Percentiles rank a stretch among this genome's conserved stretches.
Conservation (phyloP, 805 yeast genomes). For the Candida glaebosa region DNA sequence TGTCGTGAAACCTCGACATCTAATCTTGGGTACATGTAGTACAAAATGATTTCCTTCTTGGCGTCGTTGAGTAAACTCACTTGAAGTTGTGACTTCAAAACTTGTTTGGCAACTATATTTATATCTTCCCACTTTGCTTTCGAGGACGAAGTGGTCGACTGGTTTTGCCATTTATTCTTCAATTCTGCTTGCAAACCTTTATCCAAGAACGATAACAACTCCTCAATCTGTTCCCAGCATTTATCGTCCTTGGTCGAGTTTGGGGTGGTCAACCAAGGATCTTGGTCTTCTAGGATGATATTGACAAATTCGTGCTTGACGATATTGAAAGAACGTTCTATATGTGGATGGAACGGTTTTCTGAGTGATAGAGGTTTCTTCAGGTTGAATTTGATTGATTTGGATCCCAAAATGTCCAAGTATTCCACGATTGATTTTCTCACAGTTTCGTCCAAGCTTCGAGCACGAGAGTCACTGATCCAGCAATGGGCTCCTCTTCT, state of each 20-base stretch:
- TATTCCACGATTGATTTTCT: conserved; percentile 83
- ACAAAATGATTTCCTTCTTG: conserved; percentile 76
- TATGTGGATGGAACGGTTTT: conserved; percentile 88
- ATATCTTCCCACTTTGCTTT: conserved; percentile 81
- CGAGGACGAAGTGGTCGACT: conserved; percentile 33
- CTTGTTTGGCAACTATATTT: conserved; percentile 47
- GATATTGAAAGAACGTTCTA: conserved; percentile 69
- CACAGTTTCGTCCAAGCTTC: conserved; percentile 65
- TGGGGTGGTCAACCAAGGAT: conserved; percentile 63
- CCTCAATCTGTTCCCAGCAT: conserved; percentile 46
- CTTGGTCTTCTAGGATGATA: conserved; percentile 73
- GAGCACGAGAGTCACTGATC: conserved; percentile 85
- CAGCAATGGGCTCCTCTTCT: conserved; percentile 99
- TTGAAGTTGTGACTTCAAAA: conserved; percentile 43
- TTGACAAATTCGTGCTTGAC: conserved; percentile 61
- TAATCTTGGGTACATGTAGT: conserved; percentile 82
- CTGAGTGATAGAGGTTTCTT: conserved; percentile 52
- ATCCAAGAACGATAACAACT: conserved; percentile 60
- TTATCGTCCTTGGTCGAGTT: conserved; percentile 41
- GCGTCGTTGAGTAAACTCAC: conserved; percentile 58
- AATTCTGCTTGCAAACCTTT: conserved; percentile 51
- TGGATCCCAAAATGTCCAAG: conserved; percentile 63
- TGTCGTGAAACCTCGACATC: conserved; percentile 92
- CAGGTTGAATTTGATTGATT: conserved; percentile 29
- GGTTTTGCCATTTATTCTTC: conserved; percentile 52